phyloP scores from a whole-genome alignment of 148 eudicot species.

The Chenopodium berlandieri region DNA sequence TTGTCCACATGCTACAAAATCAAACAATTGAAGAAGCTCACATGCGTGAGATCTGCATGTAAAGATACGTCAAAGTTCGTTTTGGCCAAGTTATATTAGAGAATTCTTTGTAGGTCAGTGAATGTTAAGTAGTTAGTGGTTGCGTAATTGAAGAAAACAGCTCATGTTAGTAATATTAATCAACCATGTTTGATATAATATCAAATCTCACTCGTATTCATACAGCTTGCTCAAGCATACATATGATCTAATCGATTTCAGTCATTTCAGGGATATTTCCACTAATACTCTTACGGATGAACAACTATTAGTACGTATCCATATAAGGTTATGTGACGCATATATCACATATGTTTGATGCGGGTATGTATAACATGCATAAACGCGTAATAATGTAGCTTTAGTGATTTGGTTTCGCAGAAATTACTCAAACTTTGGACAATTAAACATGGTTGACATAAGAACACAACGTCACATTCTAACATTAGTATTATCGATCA shows the following conservation, averaged over 20 bases:
- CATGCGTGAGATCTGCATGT: neutral
- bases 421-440: neutral
- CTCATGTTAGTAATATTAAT: neutral
- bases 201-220: neutral
- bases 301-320: no score
- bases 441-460: neutral
- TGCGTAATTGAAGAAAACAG: neutral
- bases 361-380: no score
- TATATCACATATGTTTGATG: no score
- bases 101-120: neutral
- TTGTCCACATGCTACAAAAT: conserved; percentile 6
- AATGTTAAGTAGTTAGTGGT: neutral
- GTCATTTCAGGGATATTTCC: neutral
- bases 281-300: no score
- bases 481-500: neutral
- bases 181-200: neutral
- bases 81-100: no score
- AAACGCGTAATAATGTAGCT: no score
- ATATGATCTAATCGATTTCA: neutral
- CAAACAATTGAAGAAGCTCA: neutral
- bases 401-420: neutral
- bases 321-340: no score
- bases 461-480: neutral
- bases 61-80: neutral
- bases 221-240: neutral